phyloP scores from a whole-genome alignment of 2,329 filamentous ascomycete genomes.

The Cadophora sp. region DNA sequence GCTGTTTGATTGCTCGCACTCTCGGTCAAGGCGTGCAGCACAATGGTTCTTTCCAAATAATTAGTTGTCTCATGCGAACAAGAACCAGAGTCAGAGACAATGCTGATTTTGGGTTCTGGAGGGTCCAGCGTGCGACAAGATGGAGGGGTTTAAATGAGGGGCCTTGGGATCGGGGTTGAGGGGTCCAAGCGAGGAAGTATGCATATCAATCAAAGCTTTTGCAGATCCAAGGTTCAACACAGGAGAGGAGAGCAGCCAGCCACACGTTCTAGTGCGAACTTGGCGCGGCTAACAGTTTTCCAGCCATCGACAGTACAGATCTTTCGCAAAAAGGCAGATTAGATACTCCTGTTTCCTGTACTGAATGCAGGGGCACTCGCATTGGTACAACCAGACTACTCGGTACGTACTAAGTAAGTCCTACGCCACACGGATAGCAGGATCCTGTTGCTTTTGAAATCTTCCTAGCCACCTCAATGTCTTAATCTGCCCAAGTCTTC shows the following conservation, averaged over 20 bases:
- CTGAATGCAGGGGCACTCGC: too few relatives aligned
- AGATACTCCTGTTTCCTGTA: too few relatives aligned
- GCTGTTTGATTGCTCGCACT: conserved; percentile 7
- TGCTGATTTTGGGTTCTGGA: neutral
- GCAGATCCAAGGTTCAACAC: conserved; percentile 14
- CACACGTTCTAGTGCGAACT: conserved; percentile 11
- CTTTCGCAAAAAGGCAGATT: too few relatives aligned
- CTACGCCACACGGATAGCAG: conserved; percentile 4
- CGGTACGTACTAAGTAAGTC: too few relatives aligned
- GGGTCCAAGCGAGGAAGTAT: conserved; percentile 17
- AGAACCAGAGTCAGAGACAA: neutral
- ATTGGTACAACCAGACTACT: neutral
- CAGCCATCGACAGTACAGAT: neutral
- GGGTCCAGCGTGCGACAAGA: neutral
- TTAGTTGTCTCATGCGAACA: neutral
- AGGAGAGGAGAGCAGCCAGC: neutral
- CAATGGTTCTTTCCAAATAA: neutral
- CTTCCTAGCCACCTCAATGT: neutral
- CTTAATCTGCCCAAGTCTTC: neutral
- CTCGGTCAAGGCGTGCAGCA: neutral
- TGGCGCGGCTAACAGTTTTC: conserved; percentile 16
- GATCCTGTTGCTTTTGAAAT: neutral
- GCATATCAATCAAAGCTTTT: conserved; percentile 21
- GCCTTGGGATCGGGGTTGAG: conserved; percentile 15
- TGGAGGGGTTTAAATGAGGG: neutral